Base-by-base conservation (phyloP, 169 alveolate species). In the Plasmodium cynomolgi region DNA sequence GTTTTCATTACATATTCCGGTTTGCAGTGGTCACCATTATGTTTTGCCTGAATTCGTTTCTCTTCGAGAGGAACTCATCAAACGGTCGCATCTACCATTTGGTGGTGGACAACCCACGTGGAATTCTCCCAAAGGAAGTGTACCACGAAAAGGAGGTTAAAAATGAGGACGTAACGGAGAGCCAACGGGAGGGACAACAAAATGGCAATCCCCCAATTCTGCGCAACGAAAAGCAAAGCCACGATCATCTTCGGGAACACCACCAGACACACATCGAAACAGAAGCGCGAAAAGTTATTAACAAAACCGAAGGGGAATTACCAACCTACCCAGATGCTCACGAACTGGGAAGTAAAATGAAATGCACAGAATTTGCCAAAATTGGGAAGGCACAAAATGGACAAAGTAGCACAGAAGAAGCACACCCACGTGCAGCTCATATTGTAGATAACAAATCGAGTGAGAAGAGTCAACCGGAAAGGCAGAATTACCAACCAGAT, bases 21-120 rank as follows among this genome's bases (percentile, higher is more conserved):
- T 90, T 58, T 80, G 50, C 74, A 74, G 62, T 90, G 26, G 54
- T 90, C 33, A 90, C 88, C 56, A 90, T 90, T 81, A 80, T 90
- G 31, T 90, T 80, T 41, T 90, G 94, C 73, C 33, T 79, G 17
- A 34, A 90, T 80, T 62, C 94, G 23, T 90, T 80, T 62, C 79
- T 90, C 56, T 90, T 90, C 56, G 80, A 90, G 58, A 41, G 72
- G 47, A 81, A 80, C 74, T 90, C 84, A 33, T 90, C 94, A 15
- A 90, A 90, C 34, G 23, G 74, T 23, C 33, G 37, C 20, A 90
- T 80, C 29, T 90, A 90, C 79, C 47, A 79, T 20, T 80, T 79
- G 84, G 72, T 4, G n/a, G 71, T 44, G 23, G 13, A 17, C 2
- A 71, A 79, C 33, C 20, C 9, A 58, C 26, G 68, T 20, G 54